Evolutionary conservation across 192 early-diverging fungal species (phyloP).

Genomic region (Podila horticola): DNA sequence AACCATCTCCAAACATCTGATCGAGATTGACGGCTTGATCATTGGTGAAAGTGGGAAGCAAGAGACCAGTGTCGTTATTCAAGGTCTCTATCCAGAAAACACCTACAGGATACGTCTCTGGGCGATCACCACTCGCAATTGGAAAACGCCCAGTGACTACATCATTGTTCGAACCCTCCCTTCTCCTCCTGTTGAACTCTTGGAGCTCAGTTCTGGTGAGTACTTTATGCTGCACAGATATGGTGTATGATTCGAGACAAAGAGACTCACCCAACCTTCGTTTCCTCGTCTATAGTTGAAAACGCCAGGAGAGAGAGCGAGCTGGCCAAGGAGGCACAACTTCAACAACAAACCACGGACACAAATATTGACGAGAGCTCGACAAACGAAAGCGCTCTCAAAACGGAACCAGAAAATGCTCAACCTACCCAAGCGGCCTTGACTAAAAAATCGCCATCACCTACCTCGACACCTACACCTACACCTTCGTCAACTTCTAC

Average conservation of each 20-base stretch:
- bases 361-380: neutral
- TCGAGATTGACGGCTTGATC: conserved; percentile 44
- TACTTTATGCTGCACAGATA: neutral
- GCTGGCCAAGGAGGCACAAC: conserved; percentile 20
- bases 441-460: neutral
- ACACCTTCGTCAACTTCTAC: neutral
- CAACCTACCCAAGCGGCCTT: neutral
- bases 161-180: conserved; percentile 39
- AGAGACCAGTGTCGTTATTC: conserved; percentile 52
- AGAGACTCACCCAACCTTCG: too few relatives aligned
- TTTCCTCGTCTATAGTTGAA: conserved; percentile 15
- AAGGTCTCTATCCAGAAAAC: conserved; percentile 45
- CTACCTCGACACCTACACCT: neutral
- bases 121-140: conserved; percentile 50
- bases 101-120: conserved; percentile 48
- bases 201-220: conserved; percentile 46
- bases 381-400: neutral
- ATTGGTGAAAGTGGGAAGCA: conserved; percentile 51
- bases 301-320: conserved; percentile 34
- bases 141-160: conserved; percentile 51
- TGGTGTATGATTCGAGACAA: neutral
- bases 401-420: neutral
- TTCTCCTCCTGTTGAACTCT: conserved; percentile 32
- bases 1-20: conserved; percentile 45
- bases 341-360: conserved; percentile 12